A percentile compares a stretch with the other conserved stretches of the same genome.
Conservation (phyloP, 805 yeast genomes). For the Kluyveromyces lactis region DNA sequence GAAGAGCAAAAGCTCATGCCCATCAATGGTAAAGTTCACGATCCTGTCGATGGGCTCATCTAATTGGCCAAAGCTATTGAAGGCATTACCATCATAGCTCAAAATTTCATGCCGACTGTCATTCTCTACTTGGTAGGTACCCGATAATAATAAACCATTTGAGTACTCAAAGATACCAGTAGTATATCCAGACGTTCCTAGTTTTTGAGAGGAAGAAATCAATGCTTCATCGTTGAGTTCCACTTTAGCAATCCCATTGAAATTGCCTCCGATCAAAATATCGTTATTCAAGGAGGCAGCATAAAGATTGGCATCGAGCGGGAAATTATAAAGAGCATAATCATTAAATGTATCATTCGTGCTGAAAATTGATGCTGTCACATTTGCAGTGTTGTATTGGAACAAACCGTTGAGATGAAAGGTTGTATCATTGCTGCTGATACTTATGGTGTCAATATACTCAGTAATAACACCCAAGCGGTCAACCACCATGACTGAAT, state of each 20-base stretch:
- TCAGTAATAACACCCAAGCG: conserved; percentile 45
- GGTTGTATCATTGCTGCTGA: conserved; percentile 28
- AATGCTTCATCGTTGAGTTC: conserved; percentile 19
- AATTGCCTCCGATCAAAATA: conserved; percentile 42
- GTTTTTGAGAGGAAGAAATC: conserved; percentile 7
- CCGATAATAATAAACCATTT: conserved; percentile 32
- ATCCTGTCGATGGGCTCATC: conserved; percentile 6
- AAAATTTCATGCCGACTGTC: conserved; percentile 6
- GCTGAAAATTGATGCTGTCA: conserved; percentile 34
- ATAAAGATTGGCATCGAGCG: conserved; percentile 17
- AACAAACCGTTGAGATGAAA: conserved; percentile 65
- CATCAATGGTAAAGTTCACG: conserved; percentile 16
- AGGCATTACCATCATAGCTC: conserved; percentile 17
- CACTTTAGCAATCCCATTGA: conserved; percentile 33
- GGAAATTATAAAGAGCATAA: conserved; percentile 29
- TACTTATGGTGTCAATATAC: conserved; percentile 33
- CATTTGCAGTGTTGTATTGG: conserved; percentile 70
- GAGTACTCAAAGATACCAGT: conserved; percentile 13
- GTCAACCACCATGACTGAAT: conserved; percentile 63
- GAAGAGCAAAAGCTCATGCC: conserved; percentile 17
- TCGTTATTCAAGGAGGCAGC: conserved; percentile 29
- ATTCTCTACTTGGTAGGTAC: conserved; percentile 12
- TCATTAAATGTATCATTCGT: conserved; percentile 42
- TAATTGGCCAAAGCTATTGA: conserved; percentile 9
- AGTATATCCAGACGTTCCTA: conserved; percentile 15